Evolutionary conservation across 2,329 filamentous ascomycete species (phyloP).

Genomic region (Colletotrichum liriopes): DNA sequence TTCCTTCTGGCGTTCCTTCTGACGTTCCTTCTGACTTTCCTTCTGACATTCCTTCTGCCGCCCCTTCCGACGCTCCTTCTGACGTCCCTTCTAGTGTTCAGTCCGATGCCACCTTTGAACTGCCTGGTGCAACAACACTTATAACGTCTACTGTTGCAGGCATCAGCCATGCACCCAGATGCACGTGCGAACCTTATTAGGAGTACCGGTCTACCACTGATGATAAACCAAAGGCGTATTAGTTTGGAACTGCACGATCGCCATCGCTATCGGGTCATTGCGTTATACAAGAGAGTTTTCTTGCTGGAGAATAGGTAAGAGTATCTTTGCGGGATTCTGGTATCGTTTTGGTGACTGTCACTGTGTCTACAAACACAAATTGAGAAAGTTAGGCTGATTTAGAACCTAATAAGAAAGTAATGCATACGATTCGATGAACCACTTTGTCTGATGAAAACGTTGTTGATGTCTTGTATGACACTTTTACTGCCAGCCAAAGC

Average conservation of each 20-base stretch:
- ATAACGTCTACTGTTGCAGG: constrained; percentile 3
- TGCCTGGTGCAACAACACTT: background rate
- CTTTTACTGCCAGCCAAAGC: too few relatives aligned
- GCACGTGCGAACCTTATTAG: background rate
- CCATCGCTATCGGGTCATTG: background rate
- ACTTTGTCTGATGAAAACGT: too few relatives aligned
- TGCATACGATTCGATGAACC: too few relatives aligned
- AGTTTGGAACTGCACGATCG: background rate
- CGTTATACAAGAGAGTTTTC: background rate
- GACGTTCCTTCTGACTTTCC: background rate
- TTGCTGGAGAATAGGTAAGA: background rate
- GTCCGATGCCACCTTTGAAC: background rate
- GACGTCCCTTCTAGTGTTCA: background rate
- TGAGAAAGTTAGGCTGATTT: too few relatives aligned
- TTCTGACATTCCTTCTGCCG: too few relatives aligned
- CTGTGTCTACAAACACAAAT: too few relatives aligned
- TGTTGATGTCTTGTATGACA: too few relatives aligned
- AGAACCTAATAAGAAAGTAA: too few relatives aligned
- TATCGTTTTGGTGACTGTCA: background rate
- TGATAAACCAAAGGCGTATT: background rate
- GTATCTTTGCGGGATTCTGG: background rate
- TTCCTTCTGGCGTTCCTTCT: background rate
- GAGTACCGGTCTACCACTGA: background rate
- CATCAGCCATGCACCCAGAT: background rate
- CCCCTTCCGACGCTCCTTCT: too few relatives aligned